A percentile compares a stretch with the other conserved stretches of the same genome.
These are phyloP conservation scores for Limonium bicolor DNA, from an alignment of 148 eudicot genomes.

Conservation along the genomic window DNA sequence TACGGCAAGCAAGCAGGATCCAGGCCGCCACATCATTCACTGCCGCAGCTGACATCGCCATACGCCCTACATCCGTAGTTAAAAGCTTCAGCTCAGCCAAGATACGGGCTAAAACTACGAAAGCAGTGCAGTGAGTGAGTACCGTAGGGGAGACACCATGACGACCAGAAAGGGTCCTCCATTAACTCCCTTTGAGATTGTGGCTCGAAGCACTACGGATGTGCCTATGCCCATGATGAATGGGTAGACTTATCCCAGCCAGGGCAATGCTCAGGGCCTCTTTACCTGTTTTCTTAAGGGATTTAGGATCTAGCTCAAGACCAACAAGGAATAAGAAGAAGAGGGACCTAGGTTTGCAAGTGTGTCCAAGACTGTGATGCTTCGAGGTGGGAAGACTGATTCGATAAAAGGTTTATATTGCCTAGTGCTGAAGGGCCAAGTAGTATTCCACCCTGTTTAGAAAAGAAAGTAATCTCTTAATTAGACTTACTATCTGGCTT, in stretches of 20 bases:
- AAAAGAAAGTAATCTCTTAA: not conserved
- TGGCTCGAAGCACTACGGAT: slow-evolving; percentile 41
- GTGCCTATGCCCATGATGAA: slow-evolving; percentile 60
- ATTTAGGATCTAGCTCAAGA: slow-evolving; percentile 49
- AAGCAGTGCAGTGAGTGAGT: too few species aligned
- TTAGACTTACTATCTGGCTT: too few species aligned
- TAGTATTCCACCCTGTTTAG: slow-evolving; percentile 61
- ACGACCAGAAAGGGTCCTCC: slow-evolving; percentile 61
- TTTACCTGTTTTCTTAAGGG: slow-evolving; percentile 56
- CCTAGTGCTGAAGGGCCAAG: slow-evolving; percentile 85
- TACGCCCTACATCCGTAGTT: slow-evolving; percentile 69
- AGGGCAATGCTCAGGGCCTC: slow-evolving; percentile 57
- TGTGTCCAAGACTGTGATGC: slow-evolving; percentile 67
- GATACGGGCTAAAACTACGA: slow-evolving; percentile 79
- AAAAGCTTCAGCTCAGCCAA: slow-evolving; percentile 74
- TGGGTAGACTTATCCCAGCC: slow-evolving; percentile 60
- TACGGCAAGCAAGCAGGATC: slow-evolving; percentile 74
- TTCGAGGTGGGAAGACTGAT: slow-evolving; percentile 41
- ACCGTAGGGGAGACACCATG: slow-evolving; percentile 81
- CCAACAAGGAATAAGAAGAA: slow-evolving; percentile 81
- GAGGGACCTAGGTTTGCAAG: slow-evolving; percentile 67
- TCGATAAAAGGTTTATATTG: slow-evolving; percentile 34
- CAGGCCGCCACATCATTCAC: slow-evolving; percentile 87
- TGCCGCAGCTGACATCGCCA: slow-evolving; percentile 91
- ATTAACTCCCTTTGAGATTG: slow-evolving; percentile 40